Evolutionary conservation across 208 protist genomes (phyloP), one percentile per base, ranked within the genome.

Genomic region (Trichomonas gallinae): DNA sequence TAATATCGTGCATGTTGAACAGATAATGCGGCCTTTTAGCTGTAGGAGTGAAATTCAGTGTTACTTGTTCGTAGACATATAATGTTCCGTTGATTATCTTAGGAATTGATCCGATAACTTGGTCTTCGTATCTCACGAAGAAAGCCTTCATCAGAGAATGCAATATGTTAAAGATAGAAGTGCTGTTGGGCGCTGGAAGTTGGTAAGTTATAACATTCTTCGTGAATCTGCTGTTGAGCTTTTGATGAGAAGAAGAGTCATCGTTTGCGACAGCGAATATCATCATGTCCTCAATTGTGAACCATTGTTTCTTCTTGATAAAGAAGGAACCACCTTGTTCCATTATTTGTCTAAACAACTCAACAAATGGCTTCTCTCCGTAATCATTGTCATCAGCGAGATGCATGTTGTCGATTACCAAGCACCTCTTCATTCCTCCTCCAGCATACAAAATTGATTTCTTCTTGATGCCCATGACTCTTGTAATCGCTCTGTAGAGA

Each of bases 1-100:
- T 99, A 8, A 99, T 97, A 96, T 99, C 99, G 96, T 99, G 98
- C 97, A 99, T 98, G 98, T 99, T 99, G 98, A 99, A 99, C 96
- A 99, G 98, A 98, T 99, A 99, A 97, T 99, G 99, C 2, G 83
- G 83, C 4, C 38, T 3, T 3, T 3, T 8, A 13, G 21, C 4
- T 44, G 83, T 44, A n/a, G 17, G 83, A 31, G 8, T 15, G 15
- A 89, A 46, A 46, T 34, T n/a, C 26, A 40, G 4, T 13, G 2
- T 44, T 17, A 89, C 38, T 44, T 40, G 31, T 26, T 89, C 83
- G 38, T 46, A 89, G 31, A 89, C 38, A n/a, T 34, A 46, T 17
- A 89, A 31, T 31, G 38, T 44, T 89, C 34, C 17, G 40, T 89
- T 89, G 13, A 40, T 44, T 17, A 89, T 26, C 17, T 45, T 44